Base-by-base conservation (phyloP, 768 basidiomycete genomes). In the Tricholoma sp. region DNA sequence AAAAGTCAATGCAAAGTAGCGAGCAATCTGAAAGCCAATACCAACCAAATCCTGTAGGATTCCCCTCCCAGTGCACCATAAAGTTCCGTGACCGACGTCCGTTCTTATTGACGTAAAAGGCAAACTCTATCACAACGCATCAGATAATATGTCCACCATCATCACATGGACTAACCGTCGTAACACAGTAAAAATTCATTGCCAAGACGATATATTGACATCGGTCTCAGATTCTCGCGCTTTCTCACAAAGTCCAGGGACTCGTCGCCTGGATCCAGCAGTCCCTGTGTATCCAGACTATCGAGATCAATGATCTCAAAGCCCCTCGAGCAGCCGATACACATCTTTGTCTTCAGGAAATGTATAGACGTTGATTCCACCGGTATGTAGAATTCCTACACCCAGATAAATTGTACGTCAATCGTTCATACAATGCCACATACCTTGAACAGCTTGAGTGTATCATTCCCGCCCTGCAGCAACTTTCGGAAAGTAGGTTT, bases 241-340 rank as follows among this genome's bases (percentile, higher is more conserved):
- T 88, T 93, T 61, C 92, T 80, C 32, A 98, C 93, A 74, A 99
- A 98, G 60, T 98, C 95, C 36, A 99, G 80, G 12, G 87, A 87
- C 57, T 84, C 82, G 66, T 99, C 97, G 10, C 85, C 82, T 0
- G 96, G 97, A 72, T 99, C 97, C 52, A 99, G 78, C 63, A 99
- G 70, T 3, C 93, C 93, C 73, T 98, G 96, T 41, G 96, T 98
- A 69, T 99, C 97, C 72, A 99, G 74, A 57, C 89, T 95, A 70
- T 98, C 94, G 37, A 98, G 81, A 70, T 99, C 97, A 60, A 99
- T 93, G 61, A 99, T 98, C 74, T 98, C 97, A 69, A 99, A 98
- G 15, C 97, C 97, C 65, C 92, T 89, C 9, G 95, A 91, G 67
- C 94, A 96, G 1, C 96, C 97, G 12, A 99, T 92, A 69, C 97